Percentiles rank a stretch among this genome's conserved stretches.
Conservation (phyloP, 257 asterid genomes). For the Mentha longifolia region DNA sequence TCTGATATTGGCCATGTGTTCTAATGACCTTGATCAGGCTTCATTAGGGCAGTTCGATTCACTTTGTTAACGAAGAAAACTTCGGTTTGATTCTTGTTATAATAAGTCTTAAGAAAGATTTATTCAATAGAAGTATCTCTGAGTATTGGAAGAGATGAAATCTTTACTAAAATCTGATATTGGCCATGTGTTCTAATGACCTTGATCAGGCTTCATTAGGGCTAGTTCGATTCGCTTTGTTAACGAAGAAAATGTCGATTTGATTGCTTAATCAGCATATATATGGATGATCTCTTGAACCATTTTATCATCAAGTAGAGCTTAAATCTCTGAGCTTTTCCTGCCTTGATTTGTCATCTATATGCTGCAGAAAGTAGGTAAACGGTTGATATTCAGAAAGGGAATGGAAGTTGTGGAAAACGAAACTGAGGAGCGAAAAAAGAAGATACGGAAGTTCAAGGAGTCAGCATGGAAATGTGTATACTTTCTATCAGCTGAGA, state of each 20-base stretch:
- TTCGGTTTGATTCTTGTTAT: background rate
- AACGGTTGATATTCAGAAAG: slow-evolving; percentile 75
- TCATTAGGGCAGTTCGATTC: background rate
- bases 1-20: background rate
- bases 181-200: background rate
- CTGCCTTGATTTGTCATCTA: background rate
- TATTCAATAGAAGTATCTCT: background rate
- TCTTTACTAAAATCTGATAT: background rate
- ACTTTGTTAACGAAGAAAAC: background rate
- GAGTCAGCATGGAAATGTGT: slow-evolving; percentile 98
- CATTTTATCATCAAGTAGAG: background rate
- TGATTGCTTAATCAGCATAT: background rate
- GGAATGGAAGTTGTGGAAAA: slow-evolving; percentile 51
- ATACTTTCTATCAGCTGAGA: slow-evolving; percentile 88
- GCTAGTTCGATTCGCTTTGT: background rate
- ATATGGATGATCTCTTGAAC: background rate
- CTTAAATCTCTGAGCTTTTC: too few relatives aligned
- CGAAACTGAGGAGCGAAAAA: slow-evolving; percentile 57
- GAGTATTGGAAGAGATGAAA: background rate
- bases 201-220: background rate
- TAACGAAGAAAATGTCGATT: background rate
- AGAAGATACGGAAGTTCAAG: slow-evolving; percentile 84
- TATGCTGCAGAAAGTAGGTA: slow-evolving; percentile 69
- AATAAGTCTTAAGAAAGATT: too few relatives aligned
- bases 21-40: background rate